phyloP scores from a whole-genome alignment of 768 basidiomycete genomes.

The Panaeolus papilionaceus region DNA sequence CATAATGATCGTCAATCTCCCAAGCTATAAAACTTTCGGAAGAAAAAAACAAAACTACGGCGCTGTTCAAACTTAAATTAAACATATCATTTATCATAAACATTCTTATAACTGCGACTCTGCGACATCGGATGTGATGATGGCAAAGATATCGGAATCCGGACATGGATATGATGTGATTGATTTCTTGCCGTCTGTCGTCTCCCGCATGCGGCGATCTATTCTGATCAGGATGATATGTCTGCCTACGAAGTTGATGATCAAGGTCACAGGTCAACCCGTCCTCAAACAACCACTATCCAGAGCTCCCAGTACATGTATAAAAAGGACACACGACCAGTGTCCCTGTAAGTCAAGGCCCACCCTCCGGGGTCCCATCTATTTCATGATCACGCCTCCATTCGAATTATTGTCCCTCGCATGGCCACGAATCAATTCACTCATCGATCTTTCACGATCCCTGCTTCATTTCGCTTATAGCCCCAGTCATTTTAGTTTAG shows the following conservation, averaged over 20 bases:
- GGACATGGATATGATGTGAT: neutral
- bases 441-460: conserved; percentile 3
- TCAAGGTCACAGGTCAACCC: neutral
- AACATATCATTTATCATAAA: neutral
- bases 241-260: neutral
- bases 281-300: neutral
- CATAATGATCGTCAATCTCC: neutral
- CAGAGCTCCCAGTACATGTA: neutral
- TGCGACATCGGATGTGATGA: neutral
- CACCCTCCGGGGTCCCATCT: neutral
- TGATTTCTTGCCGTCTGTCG: neutral
- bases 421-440: neutral
- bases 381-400: neutral
- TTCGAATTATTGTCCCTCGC: neutral
- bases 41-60: conserved; percentile 9
- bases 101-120: neutral
- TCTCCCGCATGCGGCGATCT: neutral
- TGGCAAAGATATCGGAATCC: conserved; percentile 1
- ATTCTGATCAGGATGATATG: neutral
- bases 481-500: conserved; percentile 3
- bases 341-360: neutral
- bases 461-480: conserved; percentile 1
- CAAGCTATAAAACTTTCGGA: neutral
- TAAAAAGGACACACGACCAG: neutral
- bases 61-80: neutral